A percentile compares a stretch with the other conserved stretches of the same genome.
phyloP scores from a whole-genome alignment of 177 flowering plant genomes.

The Tripterygium wilfordii region DNA sequence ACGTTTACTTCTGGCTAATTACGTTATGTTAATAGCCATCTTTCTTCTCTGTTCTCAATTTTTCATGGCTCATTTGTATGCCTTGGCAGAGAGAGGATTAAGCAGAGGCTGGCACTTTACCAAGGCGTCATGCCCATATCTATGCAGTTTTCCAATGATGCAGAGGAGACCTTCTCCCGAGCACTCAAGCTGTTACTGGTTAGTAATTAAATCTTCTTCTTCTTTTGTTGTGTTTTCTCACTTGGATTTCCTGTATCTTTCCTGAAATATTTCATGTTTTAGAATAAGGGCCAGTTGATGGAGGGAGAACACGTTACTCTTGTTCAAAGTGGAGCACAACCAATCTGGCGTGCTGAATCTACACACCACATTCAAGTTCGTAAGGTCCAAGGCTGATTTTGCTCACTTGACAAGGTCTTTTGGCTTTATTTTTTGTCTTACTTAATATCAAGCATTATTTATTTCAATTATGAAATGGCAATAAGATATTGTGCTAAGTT shows the following conservation, averaged over 20 bases:
- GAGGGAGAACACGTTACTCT: constrained; percentile 84
- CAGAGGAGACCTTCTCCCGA: constrained; percentile 86
- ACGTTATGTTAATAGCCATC: too few relatives aligned
- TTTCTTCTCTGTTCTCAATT: background rate
- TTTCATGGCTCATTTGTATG: background rate
- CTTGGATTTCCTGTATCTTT: too few relatives aligned
- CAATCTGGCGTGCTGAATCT: constrained; percentile 93
- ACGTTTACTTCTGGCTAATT: too few relatives aligned
- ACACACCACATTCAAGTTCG: constrained; percentile 96
- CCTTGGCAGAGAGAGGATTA: constrained; percentile 65
- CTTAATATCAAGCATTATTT: too few relatives aligned
- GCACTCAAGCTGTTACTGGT: constrained; percentile 75
- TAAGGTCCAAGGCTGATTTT: constrained; percentile 49
- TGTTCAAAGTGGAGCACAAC: constrained; percentile 95
- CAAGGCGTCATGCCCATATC: constrained; percentile 83
- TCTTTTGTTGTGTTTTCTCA: background rate
- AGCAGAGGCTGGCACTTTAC: constrained; percentile 82
- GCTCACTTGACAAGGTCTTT: background rate
- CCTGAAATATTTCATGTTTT: constrained; percentile 5
- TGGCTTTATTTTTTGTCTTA: background rate
- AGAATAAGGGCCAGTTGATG: constrained; percentile 56
- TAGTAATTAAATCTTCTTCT: constrained; percentile 2
- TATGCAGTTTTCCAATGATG: constrained; percentile 86
- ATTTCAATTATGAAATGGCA: too few relatives aligned
- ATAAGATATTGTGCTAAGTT: too few relatives aligned